Base-by-base conservation (phyloP, 257 asterid species). In the Solanum commersonii region DNA sequence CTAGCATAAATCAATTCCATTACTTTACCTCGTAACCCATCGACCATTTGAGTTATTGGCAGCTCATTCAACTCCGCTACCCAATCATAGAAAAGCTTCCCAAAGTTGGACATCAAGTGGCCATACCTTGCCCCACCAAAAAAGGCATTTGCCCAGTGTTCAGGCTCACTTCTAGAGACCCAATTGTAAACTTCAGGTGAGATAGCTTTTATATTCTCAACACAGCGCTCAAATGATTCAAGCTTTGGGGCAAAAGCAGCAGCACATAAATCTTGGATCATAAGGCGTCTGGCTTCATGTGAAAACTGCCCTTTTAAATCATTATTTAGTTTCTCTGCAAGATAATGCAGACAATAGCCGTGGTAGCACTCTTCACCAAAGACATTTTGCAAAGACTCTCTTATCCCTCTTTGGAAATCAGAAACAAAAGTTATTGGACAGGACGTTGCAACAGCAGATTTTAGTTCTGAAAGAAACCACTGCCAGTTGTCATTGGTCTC, bases 31-130 rank as follows among this genome's bases (percentile, higher is more conserved):
- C 99, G 94, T 90, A 97, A 84, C 34, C 94, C 98, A 89, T 97
- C 98, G 72, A 97, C 96, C 98, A 97, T 95, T 94, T 97, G 99
- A 42, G 98, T 97, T 90, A 97, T 97, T 76, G 99, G 99, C 92
- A 96, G 86, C 92, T 96, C 98, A 56, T 96, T 98, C 83, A 93
- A 98, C 93, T 97, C 99, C 16, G 98, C 92, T 86, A 96, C 99
- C 99, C 99, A 97, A 90, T 93, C 92, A 86, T 93, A 94, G 91
- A 97, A 97, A 87, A 92, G 94, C 85, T 95, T 95, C 78, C 99
- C 99, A 86, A 96, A 94, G 89, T 96, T 93, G 73, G 99, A 96
- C 84, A 96, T 91, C 98, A 96, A 94, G 70, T 94, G 98, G 90
- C 92, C 93, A 90, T 95, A 97, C 90, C 99, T 93, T 14, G 94